phyloP scores from a whole-genome alignment of 2,329 filamentous ascomycete genomes.

The Monosporascus sp. region DNA sequence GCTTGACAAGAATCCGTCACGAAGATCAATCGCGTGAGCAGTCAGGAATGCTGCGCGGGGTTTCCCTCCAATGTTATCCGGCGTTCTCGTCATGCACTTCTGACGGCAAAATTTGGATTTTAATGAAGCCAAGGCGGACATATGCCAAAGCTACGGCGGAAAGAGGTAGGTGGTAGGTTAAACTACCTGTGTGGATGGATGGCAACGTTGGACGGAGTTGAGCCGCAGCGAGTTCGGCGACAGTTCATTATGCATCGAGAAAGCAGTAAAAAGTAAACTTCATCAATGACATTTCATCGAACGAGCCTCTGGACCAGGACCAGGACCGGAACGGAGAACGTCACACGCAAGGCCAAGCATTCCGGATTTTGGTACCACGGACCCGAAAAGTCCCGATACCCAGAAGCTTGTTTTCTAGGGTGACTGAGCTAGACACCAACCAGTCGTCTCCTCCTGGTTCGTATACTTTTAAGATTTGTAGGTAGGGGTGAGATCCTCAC shows the following conservation, averaged over 20 bases:
- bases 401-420: background rate
- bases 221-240: background rate
- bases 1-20: too few species aligned
- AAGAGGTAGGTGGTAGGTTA: background rate
- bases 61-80: too few species aligned
- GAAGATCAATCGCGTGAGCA: too few species aligned
- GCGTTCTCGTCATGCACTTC: too few species aligned
- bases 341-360: background rate
- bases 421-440: background rate
- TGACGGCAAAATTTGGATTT: background rate
- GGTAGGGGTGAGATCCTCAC: background rate
- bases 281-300: too few species aligned
- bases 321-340: background rate
- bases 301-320: background rate
- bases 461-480: background rate
- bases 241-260: background rate
- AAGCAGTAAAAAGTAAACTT: too few species aligned
- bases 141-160: background rate
- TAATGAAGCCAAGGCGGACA: background rate
- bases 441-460: background rate
- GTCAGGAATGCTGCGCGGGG: too few species aligned
- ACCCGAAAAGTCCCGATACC: background rate
- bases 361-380: background rate
- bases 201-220: background rate
- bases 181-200: background rate